Evolutionary conservation across 352 stramenopile genomes (phyloP).

Genomic region (Phytopythium ostracodes): DNA sequence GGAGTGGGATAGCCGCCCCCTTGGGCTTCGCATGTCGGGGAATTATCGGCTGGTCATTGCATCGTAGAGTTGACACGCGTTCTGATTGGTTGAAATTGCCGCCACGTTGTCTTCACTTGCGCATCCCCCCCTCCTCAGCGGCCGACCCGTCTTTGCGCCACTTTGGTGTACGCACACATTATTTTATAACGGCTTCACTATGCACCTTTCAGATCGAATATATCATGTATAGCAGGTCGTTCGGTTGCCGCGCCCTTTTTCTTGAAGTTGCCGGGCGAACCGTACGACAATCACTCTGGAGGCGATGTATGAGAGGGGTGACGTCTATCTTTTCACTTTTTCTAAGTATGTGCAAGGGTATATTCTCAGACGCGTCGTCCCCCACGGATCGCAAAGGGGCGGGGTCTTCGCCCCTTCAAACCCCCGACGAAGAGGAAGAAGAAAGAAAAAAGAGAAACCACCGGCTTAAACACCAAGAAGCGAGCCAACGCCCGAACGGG

Average conservation of each 20-base stretch:
- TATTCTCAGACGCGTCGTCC: constrained; percentile 5
- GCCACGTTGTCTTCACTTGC: background rate
- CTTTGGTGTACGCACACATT: background rate
- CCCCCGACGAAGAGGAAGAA: no score
- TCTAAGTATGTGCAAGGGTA: background rate
- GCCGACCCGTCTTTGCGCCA: background rate
- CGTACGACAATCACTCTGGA: background rate
- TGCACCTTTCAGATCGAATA: background rate
- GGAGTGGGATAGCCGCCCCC: background rate
- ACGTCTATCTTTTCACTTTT: background rate
- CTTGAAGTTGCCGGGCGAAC: constrained; percentile 7
- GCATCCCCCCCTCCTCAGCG: background rate
- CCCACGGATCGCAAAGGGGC: background rate
- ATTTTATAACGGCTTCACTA: background rate
- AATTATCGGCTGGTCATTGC: background rate
- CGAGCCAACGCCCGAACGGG: no score
- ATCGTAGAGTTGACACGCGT: background rate
- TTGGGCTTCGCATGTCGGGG: background rate
- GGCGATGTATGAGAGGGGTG: constrained; percentile 1
- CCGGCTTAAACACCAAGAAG: no score
- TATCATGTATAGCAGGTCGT: background rate
- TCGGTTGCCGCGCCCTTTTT: background rate
- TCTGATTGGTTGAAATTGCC: background rate
- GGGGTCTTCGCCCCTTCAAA: no score
- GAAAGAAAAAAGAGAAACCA: no score